These are phyloP conservation scores for Capsella rubella DNA, from an alignment of 441 rosid genomes.

Conservation along the genomic window DNA sequence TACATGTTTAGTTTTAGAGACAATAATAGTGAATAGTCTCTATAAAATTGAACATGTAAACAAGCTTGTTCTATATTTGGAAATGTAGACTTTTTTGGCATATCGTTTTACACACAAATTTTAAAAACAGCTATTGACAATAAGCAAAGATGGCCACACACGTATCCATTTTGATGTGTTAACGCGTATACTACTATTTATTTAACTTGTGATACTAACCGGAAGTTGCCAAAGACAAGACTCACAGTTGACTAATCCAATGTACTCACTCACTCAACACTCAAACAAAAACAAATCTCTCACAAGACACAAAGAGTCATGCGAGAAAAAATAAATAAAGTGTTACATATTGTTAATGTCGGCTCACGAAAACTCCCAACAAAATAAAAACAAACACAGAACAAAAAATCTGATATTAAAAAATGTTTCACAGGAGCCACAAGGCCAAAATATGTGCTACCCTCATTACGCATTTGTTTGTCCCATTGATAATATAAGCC, in stretches of 20 bases:
- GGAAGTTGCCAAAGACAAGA: constrained; percentile 12
- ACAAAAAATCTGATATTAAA: background rate
- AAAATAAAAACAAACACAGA: constrained; percentile 36
- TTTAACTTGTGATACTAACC: too few relatives aligned
- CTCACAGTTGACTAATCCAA: constrained; percentile 22
- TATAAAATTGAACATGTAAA: background rate
- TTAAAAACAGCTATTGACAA: constrained; percentile 14
- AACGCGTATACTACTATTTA: background rate
- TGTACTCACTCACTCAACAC: background rate
- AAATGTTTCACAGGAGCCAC: constrained; percentile 9
- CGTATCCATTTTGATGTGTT: background rate
- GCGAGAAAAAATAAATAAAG: background rate
- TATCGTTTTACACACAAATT: constrained; percentile 12
- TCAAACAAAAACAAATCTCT: constrained; percentile 31
- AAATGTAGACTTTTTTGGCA: constrained; percentile 20
- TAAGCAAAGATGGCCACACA: background rate
- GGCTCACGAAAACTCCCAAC: constrained; percentile 41
- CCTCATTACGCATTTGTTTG: constrained; percentile 41
- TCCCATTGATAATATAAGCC: constrained; percentile 22
- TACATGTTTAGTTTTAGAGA: constrained; percentile 12
- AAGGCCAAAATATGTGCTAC: constrained; percentile 35
- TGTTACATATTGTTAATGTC: constrained; percentile 21
- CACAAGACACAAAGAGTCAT: constrained; percentile 28
- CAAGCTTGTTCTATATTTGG: background rate
- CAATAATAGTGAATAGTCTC: background rate